These are phyloP conservation scores for Raddia distichophylla DNA, from an alignment of 176 grass and related monocot species.

Conservation along the genomic window DNA sequence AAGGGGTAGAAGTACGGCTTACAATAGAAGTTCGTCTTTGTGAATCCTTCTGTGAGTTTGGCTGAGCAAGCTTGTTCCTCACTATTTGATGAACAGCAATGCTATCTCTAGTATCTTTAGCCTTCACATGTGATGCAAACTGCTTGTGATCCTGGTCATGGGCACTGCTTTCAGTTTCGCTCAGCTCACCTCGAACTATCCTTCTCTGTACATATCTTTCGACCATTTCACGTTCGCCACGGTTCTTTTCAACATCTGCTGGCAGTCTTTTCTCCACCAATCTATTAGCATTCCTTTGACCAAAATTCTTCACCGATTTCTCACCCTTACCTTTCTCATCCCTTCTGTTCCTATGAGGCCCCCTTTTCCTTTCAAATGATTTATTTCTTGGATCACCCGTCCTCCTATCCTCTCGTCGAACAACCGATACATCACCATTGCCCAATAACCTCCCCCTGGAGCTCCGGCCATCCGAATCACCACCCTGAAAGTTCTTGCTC, in stretches of 20 bases:
- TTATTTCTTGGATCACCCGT: constrained; percentile 40
- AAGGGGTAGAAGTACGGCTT: constrained; percentile 17
- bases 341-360: constrained; percentile 22
- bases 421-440: constrained; percentile 24
- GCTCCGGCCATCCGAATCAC: constrained; percentile 34
- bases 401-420: constrained; percentile 23
- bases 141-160: constrained; percentile 25
- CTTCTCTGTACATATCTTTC: constrained; percentile 47
- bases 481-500: constrained; percentile 49
- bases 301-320: constrained; percentile 2
- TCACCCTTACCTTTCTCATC: neutral
- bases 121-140: constrained; percentile 35
- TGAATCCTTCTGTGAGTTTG: constrained; percentile 30
- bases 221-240: constrained; percentile 16
- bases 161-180: constrained; percentile 1
- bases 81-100: constrained; percentile 39
- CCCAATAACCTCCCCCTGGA: constrained; percentile 38
- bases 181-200: constrained; percentile 38
- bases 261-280: constrained; percentile 34
- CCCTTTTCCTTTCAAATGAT: constrained; percentile 39
- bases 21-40: constrained; percentile 8
- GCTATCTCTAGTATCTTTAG: constrained; percentile 23
- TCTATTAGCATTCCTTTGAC: constrained; percentile 14
- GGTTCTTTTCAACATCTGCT: neutral
- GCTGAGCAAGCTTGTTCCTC: constrained; percentile 27